Conservation (phyloP, 768 basidiomycete genomes). For the Crepidotus variabilis region DNA sequence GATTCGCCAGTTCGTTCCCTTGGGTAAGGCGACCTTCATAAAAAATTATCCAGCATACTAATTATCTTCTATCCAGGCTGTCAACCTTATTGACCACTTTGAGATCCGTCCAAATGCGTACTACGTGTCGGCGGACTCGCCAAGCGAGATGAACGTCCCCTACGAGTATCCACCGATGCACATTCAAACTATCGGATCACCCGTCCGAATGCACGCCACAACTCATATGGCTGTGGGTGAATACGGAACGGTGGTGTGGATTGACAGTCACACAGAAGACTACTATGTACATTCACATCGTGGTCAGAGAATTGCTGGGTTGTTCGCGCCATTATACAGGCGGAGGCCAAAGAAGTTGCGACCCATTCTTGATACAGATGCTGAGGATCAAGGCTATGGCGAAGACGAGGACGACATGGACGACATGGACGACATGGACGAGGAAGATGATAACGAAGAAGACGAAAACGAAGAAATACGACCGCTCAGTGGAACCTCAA, state of each 20-base stretch:
- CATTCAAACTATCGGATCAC: slow-evolving; percentile 43
- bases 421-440: slow-evolving; percentile 15
- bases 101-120: slow-evolving; percentile 41
- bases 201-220: slow-evolving; percentile 53
- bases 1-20: slow-evolving; percentile 57
- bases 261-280: slow-evolving; percentile 59
- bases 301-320: slow-evolving; percentile 62
- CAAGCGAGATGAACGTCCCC: slow-evolving; percentile 37
- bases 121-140: slow-evolving; percentile 23
- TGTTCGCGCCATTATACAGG: not conserved
- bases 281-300: slow-evolving; percentile 38
- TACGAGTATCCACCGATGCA: slow-evolving; percentile 36
- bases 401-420: slow-evolving; percentile 19
- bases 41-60: not conserved
- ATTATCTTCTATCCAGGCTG: slow-evolving; percentile 19
- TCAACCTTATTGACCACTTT: slow-evolving; percentile 66
- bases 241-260: slow-evolving; percentile 63
- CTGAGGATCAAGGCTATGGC: not conserved
- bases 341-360: slow-evolving; percentile 7
- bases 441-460: slow-evolving; percentile 17
- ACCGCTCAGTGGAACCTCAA: slow-evolving; percentile 11
- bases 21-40: slow-evolving; percentile 34
- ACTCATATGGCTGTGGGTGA: slow-evolving; percentile 52
- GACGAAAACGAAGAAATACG: slow-evolving; percentile 15
- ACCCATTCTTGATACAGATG: slow-evolving; percentile 5